phyloP scores from a whole-genome alignment of 352 stramenopile genomes.

The Pythium chondricola region DNA sequence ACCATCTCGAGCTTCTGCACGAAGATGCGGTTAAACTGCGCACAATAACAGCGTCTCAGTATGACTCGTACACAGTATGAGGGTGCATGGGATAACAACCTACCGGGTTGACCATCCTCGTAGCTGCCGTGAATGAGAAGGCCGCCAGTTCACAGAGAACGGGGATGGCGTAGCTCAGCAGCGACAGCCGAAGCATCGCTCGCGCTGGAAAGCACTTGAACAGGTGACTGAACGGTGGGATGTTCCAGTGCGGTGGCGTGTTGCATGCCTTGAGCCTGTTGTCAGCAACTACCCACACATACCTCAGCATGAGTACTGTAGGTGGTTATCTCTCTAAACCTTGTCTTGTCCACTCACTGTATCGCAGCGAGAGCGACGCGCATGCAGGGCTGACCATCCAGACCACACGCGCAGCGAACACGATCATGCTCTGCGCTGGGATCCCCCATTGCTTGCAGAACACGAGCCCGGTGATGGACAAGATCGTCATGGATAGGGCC shows the following conservation, averaged over 20 bases:
- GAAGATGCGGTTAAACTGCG: conserved; percentile 79
- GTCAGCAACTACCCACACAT: conserved; percentile 54
- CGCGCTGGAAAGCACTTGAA: conserved; percentile 80
- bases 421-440: conserved; percentile 32
- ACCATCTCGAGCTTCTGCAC: conserved; percentile 83
- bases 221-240: conserved; percentile 70
- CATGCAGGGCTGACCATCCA: conserved; percentile 72
- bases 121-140: conserved; percentile 82
- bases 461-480: conserved; percentile 73
- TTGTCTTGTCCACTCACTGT: no score
- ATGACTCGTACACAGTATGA: neutral
- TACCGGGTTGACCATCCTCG: conserved; percentile 84
- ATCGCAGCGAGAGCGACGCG: conserved; percentile 64
- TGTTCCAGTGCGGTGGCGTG: conserved; percentile 79
- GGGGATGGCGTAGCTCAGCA: conserved; percentile 79
- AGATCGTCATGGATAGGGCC: conserved; percentile 71
- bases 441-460: conserved; percentile 84
- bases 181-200: conserved; percentile 64
- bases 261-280: conserved; percentile 68
- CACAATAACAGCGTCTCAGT: neutral
- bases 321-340: neutral
- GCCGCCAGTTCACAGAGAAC: conserved; percentile 77
- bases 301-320: no score
- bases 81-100: conserved; percentile 8
- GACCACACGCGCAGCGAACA: conserved; percentile 50